phyloP scores from a whole-genome alignment of 257 asterid species.

The Rubia yunnanensis region DNA sequence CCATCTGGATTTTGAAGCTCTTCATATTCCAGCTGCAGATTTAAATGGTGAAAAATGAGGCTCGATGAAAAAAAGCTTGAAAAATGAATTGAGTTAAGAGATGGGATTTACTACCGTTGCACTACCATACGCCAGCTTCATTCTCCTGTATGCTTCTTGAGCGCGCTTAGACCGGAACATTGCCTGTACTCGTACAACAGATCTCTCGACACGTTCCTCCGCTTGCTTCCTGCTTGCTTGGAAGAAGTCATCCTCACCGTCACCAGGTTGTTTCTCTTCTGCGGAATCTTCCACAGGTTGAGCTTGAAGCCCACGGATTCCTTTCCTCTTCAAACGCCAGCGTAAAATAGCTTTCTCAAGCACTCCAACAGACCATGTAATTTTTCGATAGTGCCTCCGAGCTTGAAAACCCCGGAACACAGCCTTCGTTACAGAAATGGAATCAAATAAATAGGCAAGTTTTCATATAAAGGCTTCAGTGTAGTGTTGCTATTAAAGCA shows the following conservation, averaged over 20 bases:
- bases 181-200: conserved; percentile 87
- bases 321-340: conserved; percentile 92
- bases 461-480: not conserved
- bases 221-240: conserved; percentile 91
- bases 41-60: not conserved
- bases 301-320: conserved; percentile 83
- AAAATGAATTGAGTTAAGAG: not conserved
- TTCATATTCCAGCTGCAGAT: conserved; percentile 56
- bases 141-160: conserved; percentile 85
- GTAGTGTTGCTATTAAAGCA: not conserved
- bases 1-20: conserved; percentile 47
- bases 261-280: conserved; percentile 36
- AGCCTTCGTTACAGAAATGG: conserved; percentile 39
- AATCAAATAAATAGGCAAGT: conserved; percentile 3
- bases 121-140: conserved; percentile 54
- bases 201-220: conserved; percentile 92
- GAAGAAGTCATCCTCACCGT: conserved; percentile 74
- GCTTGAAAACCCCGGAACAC: conserved; percentile 74
- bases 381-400: conserved; percentile 68
- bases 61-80: not conserved
- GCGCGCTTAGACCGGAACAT: conserved; percentile 91
- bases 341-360: conserved; percentile 86
- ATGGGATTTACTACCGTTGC: conserved; percentile 39
- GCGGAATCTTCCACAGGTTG: conserved; percentile 20
- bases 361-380: conserved; percentile 87